Evolutionary conservation across 768 basidiomycete genomes (phyloP), one percentile per base, ranked within the genome.

Genomic region (Lepiota subincarnata): DNA sequence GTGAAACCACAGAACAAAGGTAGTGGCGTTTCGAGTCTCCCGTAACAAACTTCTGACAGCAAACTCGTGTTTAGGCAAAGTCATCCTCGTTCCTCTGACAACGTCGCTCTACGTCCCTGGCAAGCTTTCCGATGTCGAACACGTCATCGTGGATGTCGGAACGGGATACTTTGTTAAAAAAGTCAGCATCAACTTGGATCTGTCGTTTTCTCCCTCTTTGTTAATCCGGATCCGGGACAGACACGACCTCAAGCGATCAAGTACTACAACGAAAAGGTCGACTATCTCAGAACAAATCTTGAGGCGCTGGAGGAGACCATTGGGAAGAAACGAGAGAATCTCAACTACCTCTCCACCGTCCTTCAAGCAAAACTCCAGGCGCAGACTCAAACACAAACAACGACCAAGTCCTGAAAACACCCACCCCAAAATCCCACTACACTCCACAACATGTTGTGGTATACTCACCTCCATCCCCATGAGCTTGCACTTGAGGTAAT

Each of bases 111-210:
- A 98, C 64, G 89, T 98, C 20, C 94, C 96, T 1, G 97, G 95
- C 16, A 92, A 86, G 70, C 76, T 98, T 43, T 77, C 75, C 38
- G 89, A 97, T 64, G 68, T 81, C 0, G 87, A 93, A 41, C 81
- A 92, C 60, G 95, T 99, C 43, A 86, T 98, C 57, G 83, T 98
- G 36, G 97, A 99, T 66, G 79, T 98, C 22, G 97, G 97, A 1
- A 98, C 96, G 0, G 96, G 97, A 0, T 99, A 98, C 69, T 98
- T 87, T 60, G 89, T 98, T 14, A 85, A 91, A 70, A 99, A 98
- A 80, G 97, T 92, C 43, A 40, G 74, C 50, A 16, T 16, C n/a
- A 19, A 16, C 18, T 50, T 49, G 22, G 59, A 35, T 11, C 11
- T 19, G 18, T n/a, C 31, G n/a, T 10, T 44, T 6, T 24, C 24